These are phyloP conservation scores for Candolleomyces eurysporus DNA, from an alignment of 768 basidiomycete genomes.

Conservation along the genomic window DNA sequence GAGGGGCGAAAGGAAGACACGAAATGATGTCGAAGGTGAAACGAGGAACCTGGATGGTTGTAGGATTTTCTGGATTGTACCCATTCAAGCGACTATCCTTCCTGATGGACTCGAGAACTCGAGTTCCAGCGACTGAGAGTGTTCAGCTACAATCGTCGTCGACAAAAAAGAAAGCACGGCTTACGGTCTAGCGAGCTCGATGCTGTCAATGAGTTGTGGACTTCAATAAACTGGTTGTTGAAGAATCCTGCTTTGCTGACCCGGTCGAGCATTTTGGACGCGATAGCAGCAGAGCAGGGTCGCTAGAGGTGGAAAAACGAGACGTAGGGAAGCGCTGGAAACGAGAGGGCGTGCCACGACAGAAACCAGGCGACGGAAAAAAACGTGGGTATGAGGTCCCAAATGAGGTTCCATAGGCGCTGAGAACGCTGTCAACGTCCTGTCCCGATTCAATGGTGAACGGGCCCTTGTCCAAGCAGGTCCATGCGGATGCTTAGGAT, in stretches of 20 bases:
- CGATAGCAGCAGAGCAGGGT: too few species aligned
- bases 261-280: not conserved
- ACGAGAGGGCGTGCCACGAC: too few species aligned
- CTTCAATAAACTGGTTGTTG: not conserved
- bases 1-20: not conserved
- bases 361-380: too few species aligned
- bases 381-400: too few species aligned
- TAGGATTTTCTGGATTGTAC: not conserved
- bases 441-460: too few species aligned
- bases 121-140: not conserved
- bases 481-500: too few species aligned
- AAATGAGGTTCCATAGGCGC: too few species aligned
- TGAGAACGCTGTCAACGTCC: too few species aligned
- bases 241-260: not conserved
- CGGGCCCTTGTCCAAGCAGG: too few species aligned
- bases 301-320: too few species aligned
- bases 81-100: not conserved
- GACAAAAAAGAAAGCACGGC: not conserved
- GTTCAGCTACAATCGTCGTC: not conserved
- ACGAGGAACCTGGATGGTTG: not conserved
- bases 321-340: too few species aligned
- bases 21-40: not conserved
- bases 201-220: not conserved
- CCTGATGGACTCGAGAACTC: not conserved
- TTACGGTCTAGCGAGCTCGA: not conserved